phyloP scores from a whole-genome alignment of 2,329 filamentous ascomycete species.

The Capronia coronata region DNA sequence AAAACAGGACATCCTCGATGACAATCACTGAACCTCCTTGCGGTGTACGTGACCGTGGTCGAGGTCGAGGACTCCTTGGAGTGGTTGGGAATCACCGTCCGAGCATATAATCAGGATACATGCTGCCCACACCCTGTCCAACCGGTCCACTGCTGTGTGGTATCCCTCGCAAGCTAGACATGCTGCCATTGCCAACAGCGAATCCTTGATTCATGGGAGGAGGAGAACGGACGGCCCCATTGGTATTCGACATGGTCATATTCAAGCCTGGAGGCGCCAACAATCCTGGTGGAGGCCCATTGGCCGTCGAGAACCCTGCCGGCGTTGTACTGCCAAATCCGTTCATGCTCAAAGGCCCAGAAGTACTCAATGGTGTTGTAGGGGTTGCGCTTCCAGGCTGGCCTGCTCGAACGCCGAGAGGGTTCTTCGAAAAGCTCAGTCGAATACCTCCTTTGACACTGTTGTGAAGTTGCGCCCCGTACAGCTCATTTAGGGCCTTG shows the following conservation, averaged over 20 bases:
- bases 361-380: slow-evolving; percentile 46
- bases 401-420: slow-evolving; percentile 78
- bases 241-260: slow-evolving; percentile 31
- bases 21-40: not conserved
- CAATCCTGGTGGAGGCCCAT: slow-evolving; percentile 75
- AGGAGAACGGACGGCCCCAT: slow-evolving; percentile 17
- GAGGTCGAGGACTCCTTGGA: too few relatives aligned
- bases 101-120: slow-evolving; percentile 46
- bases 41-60: not conserved
- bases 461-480: slow-evolving; percentile 80
- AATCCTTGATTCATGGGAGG: slow-evolving; percentile 25
- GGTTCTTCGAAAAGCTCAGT: slow-evolving; percentile 95
- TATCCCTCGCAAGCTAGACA: slow-evolving; percentile 31
- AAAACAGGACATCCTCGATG: not conserved
- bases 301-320: slow-evolving; percentile 60
- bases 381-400: slow-evolving; percentile 52
- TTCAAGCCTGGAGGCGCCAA: slow-evolving; percentile 65
- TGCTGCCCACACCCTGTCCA: slow-evolving; percentile 32
- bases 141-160: slow-evolving; percentile 30
- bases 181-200: slow-evolving; percentile 31
- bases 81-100: too few relatives aligned
- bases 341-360: slow-evolving; percentile 52
- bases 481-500: slow-evolving; percentile 81
- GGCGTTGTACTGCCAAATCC: slow-evolving; percentile 50
- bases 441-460: slow-evolving; percentile 92